Percentiles rank a stretch among this genome's conserved stretches.
phyloP scores from a whole-genome alignment of 2,329 filamentous ascomycete genomes.

The Claviceps purpurea region DNA sequence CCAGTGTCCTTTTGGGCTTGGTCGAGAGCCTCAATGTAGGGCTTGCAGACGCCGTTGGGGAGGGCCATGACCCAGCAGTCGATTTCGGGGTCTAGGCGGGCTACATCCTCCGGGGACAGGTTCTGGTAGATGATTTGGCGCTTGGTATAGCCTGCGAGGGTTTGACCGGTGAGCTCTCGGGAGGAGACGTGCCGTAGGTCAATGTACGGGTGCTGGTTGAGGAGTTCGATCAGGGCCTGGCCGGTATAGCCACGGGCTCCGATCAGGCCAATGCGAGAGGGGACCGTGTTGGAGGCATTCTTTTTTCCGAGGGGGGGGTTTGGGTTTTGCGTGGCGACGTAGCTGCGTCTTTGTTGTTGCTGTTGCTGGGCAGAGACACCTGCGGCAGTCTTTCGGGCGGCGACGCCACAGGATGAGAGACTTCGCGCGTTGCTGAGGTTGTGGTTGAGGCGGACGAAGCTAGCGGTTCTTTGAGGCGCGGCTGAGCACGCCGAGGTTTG shows the following conservation, averaged over 20 bases:
- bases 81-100: slow-evolving; percentile 69
- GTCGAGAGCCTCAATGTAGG: slow-evolving; percentile 80
- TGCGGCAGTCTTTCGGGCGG: background rate
- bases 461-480: background rate
- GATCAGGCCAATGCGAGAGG: slow-evolving; percentile 73
- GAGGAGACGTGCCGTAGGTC: slow-evolving; percentile 87
- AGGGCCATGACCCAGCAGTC: slow-evolving; percentile 98
- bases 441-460: background rate
- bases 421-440: background rate
- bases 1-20: slow-evolving; percentile 42
- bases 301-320: slow-evolving; percentile 69
- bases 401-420: background rate
- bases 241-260: slow-evolving; percentile 62
- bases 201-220: slow-evolving; percentile 81
- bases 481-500: background rate
- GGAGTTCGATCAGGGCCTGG: slow-evolving; percentile 62
- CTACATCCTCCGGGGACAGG: slow-evolving; percentile 73
- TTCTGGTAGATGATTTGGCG: slow-evolving; percentile 87
- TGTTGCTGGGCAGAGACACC: background rate
- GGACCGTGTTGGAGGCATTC: slow-evolving; percentile 69
- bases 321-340: background rate
- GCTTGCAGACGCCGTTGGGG: slow-evolving; percentile 88
- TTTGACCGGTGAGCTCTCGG: slow-evolving; percentile 76
- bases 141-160: slow-evolving; percentile 82
- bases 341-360: background rate